Conservation (phyloP, 164 flowering plant genomes). For the Chimonanthus salicifolius region DNA sequence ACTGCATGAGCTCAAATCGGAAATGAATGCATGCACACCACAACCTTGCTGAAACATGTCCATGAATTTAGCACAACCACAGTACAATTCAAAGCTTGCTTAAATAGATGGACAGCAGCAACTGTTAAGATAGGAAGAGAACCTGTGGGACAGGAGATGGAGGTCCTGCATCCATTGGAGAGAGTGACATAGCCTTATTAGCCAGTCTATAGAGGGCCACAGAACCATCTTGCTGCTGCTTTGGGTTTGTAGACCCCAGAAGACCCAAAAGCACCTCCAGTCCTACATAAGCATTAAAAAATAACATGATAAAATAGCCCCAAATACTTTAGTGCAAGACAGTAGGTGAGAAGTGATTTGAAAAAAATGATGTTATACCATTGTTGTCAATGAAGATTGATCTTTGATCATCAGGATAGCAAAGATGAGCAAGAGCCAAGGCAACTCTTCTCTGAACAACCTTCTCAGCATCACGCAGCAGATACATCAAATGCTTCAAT, state of each 20-base stretch:
- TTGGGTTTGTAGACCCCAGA: constrained; percentile 54
- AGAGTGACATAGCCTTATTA: constrained; percentile 67
- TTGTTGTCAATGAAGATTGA: constrained; percentile 77
- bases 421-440: constrained; percentile 94
- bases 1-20: too few species aligned
- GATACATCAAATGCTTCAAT: constrained; percentile 66
- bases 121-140: constrained; percentile 3
- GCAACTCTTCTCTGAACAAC: constrained; percentile 77
- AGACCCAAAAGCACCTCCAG: constrained; percentile 81
- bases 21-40: too few species aligned
- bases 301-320: background rate
- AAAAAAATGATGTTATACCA: constrained; percentile 34
- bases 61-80: too few species aligned
- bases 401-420: constrained; percentile 78
- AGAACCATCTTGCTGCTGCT: constrained; percentile 85
- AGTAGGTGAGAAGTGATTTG: background rate
- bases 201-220: constrained; percentile 76
- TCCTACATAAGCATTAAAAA: constrained; percentile 36
- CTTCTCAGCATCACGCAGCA: constrained; percentile 79
- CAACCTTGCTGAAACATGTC: too few species aligned
- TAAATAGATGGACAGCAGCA: background rate
- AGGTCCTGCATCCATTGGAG: constrained; percentile 93
- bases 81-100: too few species aligned
- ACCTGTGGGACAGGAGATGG: constrained; percentile 95
- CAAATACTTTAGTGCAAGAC: background rate